phyloP scores from a whole-genome alignment of 2,329 filamentous ascomycete genomes.

The Teratosphaeria viscida region DNA sequence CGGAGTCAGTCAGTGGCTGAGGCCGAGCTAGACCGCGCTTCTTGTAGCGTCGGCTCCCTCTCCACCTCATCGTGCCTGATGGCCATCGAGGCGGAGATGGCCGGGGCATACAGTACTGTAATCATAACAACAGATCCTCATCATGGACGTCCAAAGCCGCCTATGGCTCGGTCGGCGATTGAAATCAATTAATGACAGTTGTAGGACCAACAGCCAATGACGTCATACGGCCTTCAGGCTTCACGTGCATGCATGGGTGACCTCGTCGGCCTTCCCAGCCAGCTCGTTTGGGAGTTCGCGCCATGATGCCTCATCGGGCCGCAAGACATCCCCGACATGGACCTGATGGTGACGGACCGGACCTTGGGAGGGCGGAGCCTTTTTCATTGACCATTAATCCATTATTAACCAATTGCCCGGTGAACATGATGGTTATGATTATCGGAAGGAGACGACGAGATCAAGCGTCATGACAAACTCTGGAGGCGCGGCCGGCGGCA shows the following conservation, averaged over 20 bases:
- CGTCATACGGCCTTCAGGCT: not conserved
- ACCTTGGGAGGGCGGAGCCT: not conserved
- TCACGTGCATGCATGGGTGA: not conserved
- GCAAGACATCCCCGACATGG: not conserved
- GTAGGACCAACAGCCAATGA: not conserved
- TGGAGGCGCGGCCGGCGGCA: not conserved
- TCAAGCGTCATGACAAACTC: not conserved
- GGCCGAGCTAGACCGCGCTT: not conserved
- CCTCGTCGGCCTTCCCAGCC: not conserved
- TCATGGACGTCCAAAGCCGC: too few species aligned
- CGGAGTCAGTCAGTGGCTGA: not conserved
- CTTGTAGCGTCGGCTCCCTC: not conserved
- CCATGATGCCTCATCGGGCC: not conserved
- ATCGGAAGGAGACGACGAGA: too few species aligned
- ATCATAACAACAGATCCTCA: too few species aligned
- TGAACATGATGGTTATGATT: not conserved
- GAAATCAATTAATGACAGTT: not conserved
- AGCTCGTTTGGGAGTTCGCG: not conserved
- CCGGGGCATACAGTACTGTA: not conserved
- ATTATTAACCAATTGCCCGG: not conserved
- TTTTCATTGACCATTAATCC: not conserved
- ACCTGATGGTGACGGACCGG: not conserved
- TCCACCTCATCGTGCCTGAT: not conserved
- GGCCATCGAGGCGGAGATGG: not conserved
- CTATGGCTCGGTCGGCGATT: too few species aligned